phyloP scores from a whole-genome alignment of 805 yeast species.

The Cyberlindnera saturnus region DNA sequence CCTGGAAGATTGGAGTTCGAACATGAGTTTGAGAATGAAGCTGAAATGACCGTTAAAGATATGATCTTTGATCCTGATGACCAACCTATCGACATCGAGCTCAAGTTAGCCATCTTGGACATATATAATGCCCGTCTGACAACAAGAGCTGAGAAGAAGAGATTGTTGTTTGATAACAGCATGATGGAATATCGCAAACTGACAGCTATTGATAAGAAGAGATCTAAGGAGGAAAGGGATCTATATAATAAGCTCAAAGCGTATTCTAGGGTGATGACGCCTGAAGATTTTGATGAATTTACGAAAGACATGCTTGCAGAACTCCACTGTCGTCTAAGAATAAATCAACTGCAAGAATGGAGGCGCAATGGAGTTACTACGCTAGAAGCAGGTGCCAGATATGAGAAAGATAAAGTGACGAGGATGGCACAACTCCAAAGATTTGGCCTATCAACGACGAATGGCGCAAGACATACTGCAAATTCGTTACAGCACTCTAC shows the following conservation, averaged over 20 bases:
- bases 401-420: constrained; percentile 79
- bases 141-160: constrained; percentile 87
- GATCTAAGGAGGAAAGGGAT: constrained; percentile 88
- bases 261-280: constrained; percentile 72
- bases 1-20: constrained; percentile 98
- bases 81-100: constrained; percentile 77
- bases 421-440: constrained; percentile 60
- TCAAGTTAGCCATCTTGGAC: constrained; percentile 80
- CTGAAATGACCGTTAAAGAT: constrained; percentile 89
- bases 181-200: constrained; percentile 81
- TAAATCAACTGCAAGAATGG: constrained; percentile 90
- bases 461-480: constrained; percentile 29
- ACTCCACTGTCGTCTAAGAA: constrained; percentile 69
- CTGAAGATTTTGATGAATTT: constrained; percentile 74
- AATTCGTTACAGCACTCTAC: constrained; percentile 24
- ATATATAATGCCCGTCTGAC: constrained; percentile 88
- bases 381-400: constrained; percentile 74
- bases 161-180: constrained; percentile 68
- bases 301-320: constrained; percentile 71
- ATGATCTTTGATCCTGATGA: constrained; percentile 96
- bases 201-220: constrained; percentile 75
- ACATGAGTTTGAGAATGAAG: constrained; percentile 94
- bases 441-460: constrained; percentile 27
- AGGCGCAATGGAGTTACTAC: constrained; percentile 84
- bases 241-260: constrained; percentile 70